Evolutionary conservation across 75 land plant genomes (phyloP), one percentile per base, ranked within the genome.

Genomic region (Ceratopteris richardii): DNA sequence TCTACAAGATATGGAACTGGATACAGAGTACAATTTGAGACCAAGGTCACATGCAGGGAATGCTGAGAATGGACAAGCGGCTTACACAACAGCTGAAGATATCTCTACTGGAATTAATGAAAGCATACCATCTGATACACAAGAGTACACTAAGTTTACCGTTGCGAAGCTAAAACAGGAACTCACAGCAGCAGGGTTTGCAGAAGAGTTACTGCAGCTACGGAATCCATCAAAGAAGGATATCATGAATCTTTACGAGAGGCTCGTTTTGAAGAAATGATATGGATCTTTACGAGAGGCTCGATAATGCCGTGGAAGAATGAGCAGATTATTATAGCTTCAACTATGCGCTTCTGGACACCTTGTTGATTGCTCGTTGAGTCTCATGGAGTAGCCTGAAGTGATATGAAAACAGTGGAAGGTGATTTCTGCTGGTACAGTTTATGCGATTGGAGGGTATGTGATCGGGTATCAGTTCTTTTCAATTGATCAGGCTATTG

Each of bases 171-270:
- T 63, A 28, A 63, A 63, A 23, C 65, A 63, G 24, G 65, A 63
- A 25, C 31, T 63, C 19, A 63, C 65, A 51, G 26, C 13, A 19
- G 40, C 36, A 7, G 65, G 65, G 12, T 63, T 28, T 44, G 63
- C 56, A 46, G 82, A 74, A n/a, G 76, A 88, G 33, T 63, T 92
- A 47, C 67, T 88, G 40, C 64, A 70, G 65, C 47, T 80, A 63
- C 80, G 79, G 66, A 88, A 80, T 61, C 80, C 86, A 3, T 62
- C 56, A 46, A 92, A 92, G 63, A 88, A 77, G 63, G 89, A 92
- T 9, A 63, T 85, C 24, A 48, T 88, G 14, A 79, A 77, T 13
- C 56, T 92, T 25, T 92, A 92, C 65, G 94, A 84, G 58, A 74
- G 17, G 21, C 48, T 46, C 17, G 48, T 46, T 3, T 17, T 46